Percentiles rank a stretch among this genome's conserved stretches.
These are phyloP conservation scores for Parmelia sp. DNA, from an alignment of 495 filamentous ascomycete genomes.

Conservation along the genomic window DNA sequence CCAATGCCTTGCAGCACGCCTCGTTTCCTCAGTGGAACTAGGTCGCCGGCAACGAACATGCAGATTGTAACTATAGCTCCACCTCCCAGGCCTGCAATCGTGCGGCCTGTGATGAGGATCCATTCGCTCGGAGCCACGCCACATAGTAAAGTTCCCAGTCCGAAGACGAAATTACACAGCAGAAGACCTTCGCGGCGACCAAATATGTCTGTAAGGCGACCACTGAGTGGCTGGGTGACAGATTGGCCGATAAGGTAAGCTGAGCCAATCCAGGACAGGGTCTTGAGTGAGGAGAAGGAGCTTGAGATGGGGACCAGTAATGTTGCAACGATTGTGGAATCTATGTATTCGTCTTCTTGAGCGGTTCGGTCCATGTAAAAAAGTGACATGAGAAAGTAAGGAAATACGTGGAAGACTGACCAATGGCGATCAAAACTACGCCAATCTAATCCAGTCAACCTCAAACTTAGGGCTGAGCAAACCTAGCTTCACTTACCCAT, in stretches of 20 bases:
- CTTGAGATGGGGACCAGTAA: constrained; percentile 75
- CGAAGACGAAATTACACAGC: constrained; percentile 74
- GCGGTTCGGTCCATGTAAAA: not conserved
- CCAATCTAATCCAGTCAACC: not conserved
- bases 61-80: constrained; percentile 75
- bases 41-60: constrained; percentile 72
- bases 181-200: constrained; percentile 67
- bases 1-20: constrained; percentile 80
- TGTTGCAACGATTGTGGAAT: constrained; percentile 77
- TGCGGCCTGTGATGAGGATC: constrained; percentile 67
- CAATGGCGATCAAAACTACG: not conserved
- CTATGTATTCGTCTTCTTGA: constrained; percentile 30
- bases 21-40: constrained; percentile 73
- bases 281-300: constrained; percentile 74
- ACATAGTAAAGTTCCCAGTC: constrained; percentile 72
- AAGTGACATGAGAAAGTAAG: not conserved
- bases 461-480: not conserved
- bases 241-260: constrained; percentile 86
- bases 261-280: constrained; percentile 59
- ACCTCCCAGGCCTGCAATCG: constrained; percentile 78
- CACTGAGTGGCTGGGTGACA: constrained; percentile 74
- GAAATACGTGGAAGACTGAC: not conserved
- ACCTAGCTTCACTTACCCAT: not conserved
- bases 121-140: constrained; percentile 61
- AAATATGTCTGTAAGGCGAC: constrained; percentile 83